Evolutionary conservation across 2,329 filamentous ascomycete species (phyloP), one percentile per base, ranked within the genome.

Genomic region (Cyphellophora europaea): DNA sequence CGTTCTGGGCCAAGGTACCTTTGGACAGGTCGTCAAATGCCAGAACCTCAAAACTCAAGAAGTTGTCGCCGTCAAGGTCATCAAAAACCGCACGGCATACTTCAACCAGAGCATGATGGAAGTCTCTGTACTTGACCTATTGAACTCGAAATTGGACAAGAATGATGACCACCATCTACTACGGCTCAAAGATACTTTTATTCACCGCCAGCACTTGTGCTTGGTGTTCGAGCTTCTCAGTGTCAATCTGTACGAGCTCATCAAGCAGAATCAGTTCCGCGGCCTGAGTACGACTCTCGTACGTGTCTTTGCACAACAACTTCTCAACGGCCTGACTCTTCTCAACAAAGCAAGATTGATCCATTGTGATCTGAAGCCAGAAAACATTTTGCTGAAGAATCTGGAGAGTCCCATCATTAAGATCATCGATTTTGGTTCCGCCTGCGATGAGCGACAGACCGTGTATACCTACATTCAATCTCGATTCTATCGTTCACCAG

Each of bases 101-200:
- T 98, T 98, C 67, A 98, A 98, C 56, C 91, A 98, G 61, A 96
- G 91, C 60, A 98, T 98, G 91, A 98, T 98, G 91, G 91, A 98
- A 57, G 91, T 98, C 19, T 98, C 91, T 2, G 91, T 98, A 15
- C 70, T 98, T 38, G 91, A 98, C 60, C 57, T 98, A 85, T 74
- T 98, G 53, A 98, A 98, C 58, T 94, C 87, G 46, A 93, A 95
- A 57, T 87, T 96, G 54, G 91, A 98, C 67, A 98, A 96, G 66
- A 96, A 96, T 53, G 91, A 98, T 53, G 91, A 98, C 51, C 91
- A 98, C 53, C 91, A 98, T 59, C 72, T 98, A 16, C 69, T 98
- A 37, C 80, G 91, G 40, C 69, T 98, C 29, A 95, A 95, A 58
- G 91, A 98, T 53, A 98, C 91, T 0, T 98, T 98, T 56, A 98